phyloP scores from a whole-genome alignment of 768 basidiomycete species.

The Clathrus columnatus region DNA sequence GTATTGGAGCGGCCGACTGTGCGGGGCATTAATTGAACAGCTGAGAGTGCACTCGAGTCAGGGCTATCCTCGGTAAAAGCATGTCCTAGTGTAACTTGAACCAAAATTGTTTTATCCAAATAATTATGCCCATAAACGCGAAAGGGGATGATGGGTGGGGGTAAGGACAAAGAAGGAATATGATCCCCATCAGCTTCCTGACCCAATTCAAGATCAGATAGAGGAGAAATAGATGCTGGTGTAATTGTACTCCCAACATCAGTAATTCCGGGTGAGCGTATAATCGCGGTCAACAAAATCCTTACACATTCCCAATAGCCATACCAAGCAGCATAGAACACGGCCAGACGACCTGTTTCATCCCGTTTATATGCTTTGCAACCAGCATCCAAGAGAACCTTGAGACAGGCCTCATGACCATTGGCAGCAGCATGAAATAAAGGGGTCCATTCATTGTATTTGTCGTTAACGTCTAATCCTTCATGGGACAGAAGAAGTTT shows the following conservation, averaged over 20 bases:
- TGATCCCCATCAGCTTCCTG: constrained; percentile 70
- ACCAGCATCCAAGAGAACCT: constrained; percentile 71
- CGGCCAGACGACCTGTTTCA: constrained; percentile 74
- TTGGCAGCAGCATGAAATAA: constrained; percentile 91
- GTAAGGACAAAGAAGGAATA: constrained; percentile 90
- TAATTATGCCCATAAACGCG: constrained; percentile 96
- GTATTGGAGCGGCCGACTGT: constrained; percentile 63
- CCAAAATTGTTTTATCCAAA: constrained; percentile 75
- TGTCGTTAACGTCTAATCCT: constrained; percentile 84
- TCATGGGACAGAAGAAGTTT: constrained; percentile 60
- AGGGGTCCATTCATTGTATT: constrained; percentile 98
- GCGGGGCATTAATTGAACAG: constrained; percentile 65
- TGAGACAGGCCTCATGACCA: constrained; percentile 66
- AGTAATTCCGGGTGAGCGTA: constrained; percentile 15
- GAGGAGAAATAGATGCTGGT: constrained; percentile 18
- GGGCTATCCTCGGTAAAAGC: constrained; percentile 34
- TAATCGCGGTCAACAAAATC: constrained; percentile 42
- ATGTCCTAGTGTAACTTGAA: constrained; percentile 80
- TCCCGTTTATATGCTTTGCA: constrained; percentile 69
- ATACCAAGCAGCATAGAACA: constrained; percentile 97
- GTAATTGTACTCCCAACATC: not conserved
- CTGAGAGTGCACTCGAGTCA: constrained; percentile 28
- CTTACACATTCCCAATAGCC: constrained; percentile 68
- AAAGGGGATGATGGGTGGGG: constrained; percentile 97
- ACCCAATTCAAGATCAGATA: constrained; percentile 31